These are phyloP conservation scores for Daldinia bambusicola DNA, from an alignment of 495 filamentous ascomycete species.

Conservation along the genomic window DNA sequence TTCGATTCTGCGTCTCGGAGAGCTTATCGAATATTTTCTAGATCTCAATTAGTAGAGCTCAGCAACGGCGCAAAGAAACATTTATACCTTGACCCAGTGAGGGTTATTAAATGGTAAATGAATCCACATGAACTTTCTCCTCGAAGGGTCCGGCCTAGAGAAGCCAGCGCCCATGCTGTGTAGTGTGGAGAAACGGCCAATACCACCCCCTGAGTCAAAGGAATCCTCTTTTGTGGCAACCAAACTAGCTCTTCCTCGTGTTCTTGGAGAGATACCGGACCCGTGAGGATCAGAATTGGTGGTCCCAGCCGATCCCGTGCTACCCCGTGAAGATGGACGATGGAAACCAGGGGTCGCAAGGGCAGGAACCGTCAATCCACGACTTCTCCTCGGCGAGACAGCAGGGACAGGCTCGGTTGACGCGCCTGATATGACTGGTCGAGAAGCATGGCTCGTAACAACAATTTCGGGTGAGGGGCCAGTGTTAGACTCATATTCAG, in stretches of 20 bases:
- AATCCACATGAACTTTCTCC: conserved; percentile 69
- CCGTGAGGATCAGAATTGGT: conserved; percentile 48
- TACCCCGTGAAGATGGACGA: conserved; percentile 47
- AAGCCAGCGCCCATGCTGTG: conserved; percentile 52
- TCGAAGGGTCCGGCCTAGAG: conserved; percentile 51
- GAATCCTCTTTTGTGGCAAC: neutral
- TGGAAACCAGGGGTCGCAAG: conserved; percentile 38
- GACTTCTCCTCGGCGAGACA: conserved; percentile 28
- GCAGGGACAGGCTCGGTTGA: conserved; percentile 39
- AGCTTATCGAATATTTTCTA: conserved; percentile 54
- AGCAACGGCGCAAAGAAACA: neutral
- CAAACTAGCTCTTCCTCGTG: conserved; percentile 5
- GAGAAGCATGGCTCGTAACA: conserved; percentile 46
- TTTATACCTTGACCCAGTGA: conserved; percentile 67
- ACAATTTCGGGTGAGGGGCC: conserved; percentile 52
- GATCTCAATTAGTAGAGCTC: conserved; percentile 42
- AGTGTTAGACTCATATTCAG: conserved; percentile 8
- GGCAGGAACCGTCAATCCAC: conserved; percentile 46
- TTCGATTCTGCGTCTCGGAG: conserved; percentile 48
- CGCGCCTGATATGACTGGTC: conserved; percentile 38
- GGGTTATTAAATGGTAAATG: conserved; percentile 74
- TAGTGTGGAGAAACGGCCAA: conserved; percentile 18
- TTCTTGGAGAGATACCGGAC: conserved; percentile 28
- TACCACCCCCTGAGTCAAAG: neutral
- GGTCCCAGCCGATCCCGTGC: conserved; percentile 42